These are phyloP conservation scores for Halteria grandinella DNA, from an alignment of 73 alveolate species.

Conservation along the genomic window DNA sequence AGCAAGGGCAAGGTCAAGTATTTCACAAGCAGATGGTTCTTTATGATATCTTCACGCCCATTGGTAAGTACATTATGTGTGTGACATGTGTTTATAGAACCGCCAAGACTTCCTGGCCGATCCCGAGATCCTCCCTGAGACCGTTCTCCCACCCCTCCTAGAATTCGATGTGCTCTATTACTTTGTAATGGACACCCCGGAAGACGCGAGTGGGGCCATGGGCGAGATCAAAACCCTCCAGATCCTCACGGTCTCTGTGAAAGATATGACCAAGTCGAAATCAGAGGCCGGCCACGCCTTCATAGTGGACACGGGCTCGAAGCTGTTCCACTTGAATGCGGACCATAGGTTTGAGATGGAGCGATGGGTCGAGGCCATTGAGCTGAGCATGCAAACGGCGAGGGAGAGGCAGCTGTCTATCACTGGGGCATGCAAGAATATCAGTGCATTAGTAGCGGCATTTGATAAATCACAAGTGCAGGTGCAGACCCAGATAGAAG, in stretches of 20 bases:
- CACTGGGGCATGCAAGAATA: conserved; percentile 70
- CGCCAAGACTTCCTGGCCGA: conserved; percentile 62
- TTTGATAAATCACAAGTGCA: conserved; percentile 57
- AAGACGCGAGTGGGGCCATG: conserved; percentile 67
- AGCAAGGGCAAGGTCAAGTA: conserved; percentile 81
- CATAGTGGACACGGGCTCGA: conserved; percentile 73
- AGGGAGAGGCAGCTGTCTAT: conserved; percentile 59
- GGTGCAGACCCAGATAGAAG: conserved; percentile 28
- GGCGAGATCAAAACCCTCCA: conserved; percentile 72
- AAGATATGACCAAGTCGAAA: conserved; percentile 78
- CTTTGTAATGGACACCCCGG: conserved; percentile 55
- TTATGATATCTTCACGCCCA: conserved; percentile 81
- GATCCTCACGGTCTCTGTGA: conserved; percentile 67
- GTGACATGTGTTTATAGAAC: conserved; percentile 1
- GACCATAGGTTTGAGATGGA: conserved; percentile 66
- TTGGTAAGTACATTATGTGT: conserved; percentile 37
- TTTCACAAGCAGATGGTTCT: conserved; percentile 80
- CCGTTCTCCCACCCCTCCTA: conserved; percentile 81
- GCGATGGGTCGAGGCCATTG: conserved; percentile 77
- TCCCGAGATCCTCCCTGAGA: conserved; percentile 69
- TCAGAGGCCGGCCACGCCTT: conserved; percentile 78
- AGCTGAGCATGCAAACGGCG: conserved; percentile 56
- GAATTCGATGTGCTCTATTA: conserved; percentile 77
- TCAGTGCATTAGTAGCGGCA: conserved; percentile 46
- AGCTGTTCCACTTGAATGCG: conserved; percentile 75